Conservation (phyloP, 257 asterid genomes). For the Gardenia jasminoides region DNA sequence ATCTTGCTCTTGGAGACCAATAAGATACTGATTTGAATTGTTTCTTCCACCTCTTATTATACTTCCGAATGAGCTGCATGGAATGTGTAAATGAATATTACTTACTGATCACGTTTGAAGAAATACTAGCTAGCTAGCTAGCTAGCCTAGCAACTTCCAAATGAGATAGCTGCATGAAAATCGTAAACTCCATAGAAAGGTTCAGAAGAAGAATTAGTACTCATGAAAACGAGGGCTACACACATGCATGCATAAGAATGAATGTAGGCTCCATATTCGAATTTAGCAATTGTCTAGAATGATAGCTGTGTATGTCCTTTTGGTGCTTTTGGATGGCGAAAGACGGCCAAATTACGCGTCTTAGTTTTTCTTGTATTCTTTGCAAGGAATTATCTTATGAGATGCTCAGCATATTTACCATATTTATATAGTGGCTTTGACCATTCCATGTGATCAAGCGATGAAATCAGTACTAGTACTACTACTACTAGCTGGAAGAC, state of each 20-base stretch:
- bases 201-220: neutral
- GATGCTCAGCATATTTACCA: too few species aligned
- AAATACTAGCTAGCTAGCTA: neutral
- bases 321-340: neutral
- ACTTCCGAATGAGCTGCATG: neutral
- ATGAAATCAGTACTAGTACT: neutral
- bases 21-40: neutral
- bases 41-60: neutral
- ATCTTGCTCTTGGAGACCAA: neutral
- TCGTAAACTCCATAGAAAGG: neutral
- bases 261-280: neutral
- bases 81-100: neutral
- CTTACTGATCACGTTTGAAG: neutral
- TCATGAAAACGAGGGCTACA: neutral
- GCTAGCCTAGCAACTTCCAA: neutral
- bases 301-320: neutral
- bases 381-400: neutral
- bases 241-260: slow-evolving; percentile 12
- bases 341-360: slow-evolving; percentile 14
- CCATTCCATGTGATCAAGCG: neutral
- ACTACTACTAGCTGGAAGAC: neutral
- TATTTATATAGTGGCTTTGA: neutral
- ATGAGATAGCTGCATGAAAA: neutral
- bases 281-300: neutral
- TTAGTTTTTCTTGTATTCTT: neutral